Conservation (phyloP, 352 stramenopile genomes). For the Phytophthora rubi region DNA sequence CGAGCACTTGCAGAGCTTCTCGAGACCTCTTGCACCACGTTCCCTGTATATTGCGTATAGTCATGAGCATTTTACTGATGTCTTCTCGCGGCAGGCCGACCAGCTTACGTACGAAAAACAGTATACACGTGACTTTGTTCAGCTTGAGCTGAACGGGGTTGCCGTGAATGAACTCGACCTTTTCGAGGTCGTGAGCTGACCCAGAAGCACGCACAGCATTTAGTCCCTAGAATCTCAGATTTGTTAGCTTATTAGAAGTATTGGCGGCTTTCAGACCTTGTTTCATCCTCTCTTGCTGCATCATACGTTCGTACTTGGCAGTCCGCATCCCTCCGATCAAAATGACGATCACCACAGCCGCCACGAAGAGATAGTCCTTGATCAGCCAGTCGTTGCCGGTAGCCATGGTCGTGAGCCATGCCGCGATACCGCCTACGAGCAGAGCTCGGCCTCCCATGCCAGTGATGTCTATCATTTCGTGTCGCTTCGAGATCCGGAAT, state of each 20-base stretch:
- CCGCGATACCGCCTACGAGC: conserved; percentile 50
- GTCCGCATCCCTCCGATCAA: conserved; percentile 62
- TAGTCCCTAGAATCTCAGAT: neutral
- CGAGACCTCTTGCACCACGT: conserved; percentile 71
- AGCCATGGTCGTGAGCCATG: conserved; percentile 60
- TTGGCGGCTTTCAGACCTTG: conserved; percentile 7
- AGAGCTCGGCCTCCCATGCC: conserved; percentile 44
- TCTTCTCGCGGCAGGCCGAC: neutral
- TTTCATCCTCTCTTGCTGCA: conserved; percentile 33
- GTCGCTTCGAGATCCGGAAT: conserved; percentile 21
- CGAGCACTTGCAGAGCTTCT: conserved; percentile 54
- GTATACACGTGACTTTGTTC: conserved; percentile 72
- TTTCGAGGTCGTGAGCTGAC: conserved; percentile 48
- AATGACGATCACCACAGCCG: conserved; percentile 56
- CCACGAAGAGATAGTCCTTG: conserved; percentile 73
- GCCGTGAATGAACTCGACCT: conserved; percentile 69
- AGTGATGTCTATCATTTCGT: conserved; percentile 19
- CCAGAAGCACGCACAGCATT: neutral
- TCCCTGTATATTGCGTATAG: conserved; percentile 35
- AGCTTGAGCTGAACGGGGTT: conserved; percentile 46
- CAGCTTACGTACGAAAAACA: conserved; percentile 72
- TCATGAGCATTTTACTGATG: neutral
- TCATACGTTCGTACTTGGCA: conserved; percentile 59
- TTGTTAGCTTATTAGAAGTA: neutral
- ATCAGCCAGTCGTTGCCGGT: conserved; percentile 48